These are phyloP conservation scores for Colletotrichum liriopes DNA, from an alignment of 2,329 filamentous ascomycete species.

Conservation along the genomic window DNA sequence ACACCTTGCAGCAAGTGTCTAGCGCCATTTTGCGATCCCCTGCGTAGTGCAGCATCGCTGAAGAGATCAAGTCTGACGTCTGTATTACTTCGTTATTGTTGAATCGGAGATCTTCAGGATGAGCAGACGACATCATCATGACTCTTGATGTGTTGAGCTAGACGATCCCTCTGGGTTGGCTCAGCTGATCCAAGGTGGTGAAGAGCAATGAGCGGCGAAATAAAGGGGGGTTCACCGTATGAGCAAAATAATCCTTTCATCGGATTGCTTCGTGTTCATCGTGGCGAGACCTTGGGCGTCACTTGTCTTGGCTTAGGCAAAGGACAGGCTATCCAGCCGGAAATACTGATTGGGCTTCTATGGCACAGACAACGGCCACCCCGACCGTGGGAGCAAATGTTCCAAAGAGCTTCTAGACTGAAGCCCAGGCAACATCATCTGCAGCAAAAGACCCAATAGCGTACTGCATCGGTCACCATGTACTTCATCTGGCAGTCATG, in stretches of 20 bases:
- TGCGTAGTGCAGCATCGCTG: background rate
- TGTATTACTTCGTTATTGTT: background rate
- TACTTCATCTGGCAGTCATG: slow-evolving; percentile 17
- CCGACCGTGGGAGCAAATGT: background rate
- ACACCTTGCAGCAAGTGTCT: background rate
- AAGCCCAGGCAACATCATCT: background rate
- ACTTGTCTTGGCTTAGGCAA: background rate
- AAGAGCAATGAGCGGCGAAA: background rate
- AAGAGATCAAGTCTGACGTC: background rate
- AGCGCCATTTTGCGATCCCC: background rate
- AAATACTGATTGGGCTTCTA: too few relatives aligned
- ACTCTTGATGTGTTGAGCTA: background rate
- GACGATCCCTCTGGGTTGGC: too few relatives aligned
- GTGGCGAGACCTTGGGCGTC: background rate
- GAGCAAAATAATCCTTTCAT: background rate
- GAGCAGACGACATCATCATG: background rate
- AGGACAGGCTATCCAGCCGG: background rate
- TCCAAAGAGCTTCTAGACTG: slow-evolving; percentile 25
- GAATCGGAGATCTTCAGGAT: background rate
- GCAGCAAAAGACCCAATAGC: slow-evolving; percentile 18
- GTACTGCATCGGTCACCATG: background rate
- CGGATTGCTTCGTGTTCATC: background rate
- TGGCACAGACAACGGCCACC: background rate
- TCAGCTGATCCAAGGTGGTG: background rate
- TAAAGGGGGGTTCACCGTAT: too few relatives aligned